Conservation (phyloP, 2,329 filamentous ascomycete genomes). For the Cercospora beticola region DNA sequence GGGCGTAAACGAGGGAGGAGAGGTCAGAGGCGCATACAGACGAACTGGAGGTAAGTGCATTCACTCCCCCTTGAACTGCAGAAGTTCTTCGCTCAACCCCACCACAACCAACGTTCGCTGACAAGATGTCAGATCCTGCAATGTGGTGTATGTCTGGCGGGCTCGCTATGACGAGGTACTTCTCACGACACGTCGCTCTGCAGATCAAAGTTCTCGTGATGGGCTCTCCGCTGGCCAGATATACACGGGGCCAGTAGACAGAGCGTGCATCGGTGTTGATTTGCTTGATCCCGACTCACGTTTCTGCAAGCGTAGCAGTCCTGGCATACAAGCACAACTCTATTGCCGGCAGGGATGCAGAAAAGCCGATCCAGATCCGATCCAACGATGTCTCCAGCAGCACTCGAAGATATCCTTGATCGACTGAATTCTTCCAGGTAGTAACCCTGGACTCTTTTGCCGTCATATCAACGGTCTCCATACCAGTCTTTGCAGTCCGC, state of each 20-base stretch:
- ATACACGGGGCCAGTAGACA: not conserved
- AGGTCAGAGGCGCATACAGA: slow-evolving; percentile 46
- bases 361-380: too few species aligned
- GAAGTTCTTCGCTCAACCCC: not conserved
- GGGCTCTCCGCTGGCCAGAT: not conserved
- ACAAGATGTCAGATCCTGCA: not conserved
- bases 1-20: slow-evolving; percentile 49
- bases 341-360: too few species aligned
- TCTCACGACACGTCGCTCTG: not conserved
- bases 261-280: too few species aligned
- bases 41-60: slow-evolving; percentile 38
- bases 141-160: not conserved
- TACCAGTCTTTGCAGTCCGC: too few species aligned
- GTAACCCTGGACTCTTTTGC: too few species aligned
- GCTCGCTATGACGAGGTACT: not conserved
- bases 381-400: too few species aligned
- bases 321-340: too few species aligned
- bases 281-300: too few species aligned
- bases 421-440: too few species aligned
- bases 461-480: too few species aligned
- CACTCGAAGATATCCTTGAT: too few species aligned
- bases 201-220: not conserved
- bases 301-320: too few species aligned
- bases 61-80: not conserved
- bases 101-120: not conserved